Evolutionary conservation across 352 stramenopile species (phyloP).

Genomic region (Elongisporangium senticosum): DNA sequence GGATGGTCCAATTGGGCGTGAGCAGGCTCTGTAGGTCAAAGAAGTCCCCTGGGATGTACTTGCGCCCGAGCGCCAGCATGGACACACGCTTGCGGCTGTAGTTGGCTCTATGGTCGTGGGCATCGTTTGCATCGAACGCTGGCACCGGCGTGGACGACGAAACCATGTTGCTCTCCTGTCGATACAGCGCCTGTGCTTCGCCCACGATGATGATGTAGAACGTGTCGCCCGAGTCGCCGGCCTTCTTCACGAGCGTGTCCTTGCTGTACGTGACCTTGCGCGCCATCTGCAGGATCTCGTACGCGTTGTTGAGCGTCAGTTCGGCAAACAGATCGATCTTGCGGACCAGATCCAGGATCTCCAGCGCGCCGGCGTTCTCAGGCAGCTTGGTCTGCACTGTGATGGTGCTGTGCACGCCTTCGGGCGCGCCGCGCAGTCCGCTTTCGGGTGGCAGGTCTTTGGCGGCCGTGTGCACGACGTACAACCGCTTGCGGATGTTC

Average conservation of each 20-base stretch:
- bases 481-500: slow-evolving; percentile 87
- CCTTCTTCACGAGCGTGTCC: slow-evolving; percentile 40
- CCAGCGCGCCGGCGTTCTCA: slow-evolving; percentile 69
- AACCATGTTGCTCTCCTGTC: slow-evolving; percentile 13
- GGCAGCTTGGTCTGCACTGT: slow-evolving; percentile 69
- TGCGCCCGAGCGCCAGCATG: slow-evolving; percentile 59
- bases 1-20: slow-evolving; percentile 56
- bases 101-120: slow-evolving; percentile 16
- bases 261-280: slow-evolving; percentile 64
- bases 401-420: slow-evolving; percentile 87
- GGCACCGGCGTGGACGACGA: not conserved
- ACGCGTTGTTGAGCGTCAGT: slow-evolving; percentile 80
- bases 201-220: slow-evolving; percentile 84
- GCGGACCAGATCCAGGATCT: slow-evolving; percentile 80
- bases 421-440: slow-evolving; percentile 83
- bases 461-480: slow-evolving; percentile 92
- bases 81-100: slow-evolving; percentile 44
- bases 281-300: slow-evolving; percentile 83
- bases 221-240: slow-evolving; percentile 43
- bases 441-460: slow-evolving; percentile 71
- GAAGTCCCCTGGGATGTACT: slow-evolving; percentile 85
- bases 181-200: slow-evolving; percentile 55
- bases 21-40: slow-evolving; percentile 83
- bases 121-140: slow-evolving; percentile 9
- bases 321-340: slow-evolving; percentile 82